Conservation (phyloP, 495 filamentous ascomycete species). For the Neurospora sp. region DNA sequence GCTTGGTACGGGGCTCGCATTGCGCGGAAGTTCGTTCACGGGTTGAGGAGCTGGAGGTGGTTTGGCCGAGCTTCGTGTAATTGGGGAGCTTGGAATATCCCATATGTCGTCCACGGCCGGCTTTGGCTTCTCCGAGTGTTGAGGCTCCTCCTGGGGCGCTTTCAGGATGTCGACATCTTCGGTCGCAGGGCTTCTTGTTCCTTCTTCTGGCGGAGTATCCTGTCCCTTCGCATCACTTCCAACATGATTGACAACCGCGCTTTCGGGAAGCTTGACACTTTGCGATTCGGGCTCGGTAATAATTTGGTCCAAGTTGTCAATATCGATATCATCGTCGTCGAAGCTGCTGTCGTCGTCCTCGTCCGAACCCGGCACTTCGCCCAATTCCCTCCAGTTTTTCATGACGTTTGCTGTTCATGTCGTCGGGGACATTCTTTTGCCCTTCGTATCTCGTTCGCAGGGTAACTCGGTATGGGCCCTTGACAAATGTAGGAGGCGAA, state of each 20-base stretch:
- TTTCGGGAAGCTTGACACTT: not conserved
- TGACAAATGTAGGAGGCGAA: not conserved
- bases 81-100: constrained; percentile 3
- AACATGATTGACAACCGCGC: not conserved
- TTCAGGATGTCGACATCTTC: constrained; percentile 11
- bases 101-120: constrained; percentile 1
- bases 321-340: constrained; percentile 29
- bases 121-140: not conserved
- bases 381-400: constrained; percentile 47
- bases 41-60: not conserved
- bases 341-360: constrained; percentile 37
- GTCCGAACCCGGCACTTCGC: constrained; percentile 49
- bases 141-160: constrained; percentile 1
- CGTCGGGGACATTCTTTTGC: constrained; percentile 11
- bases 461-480: not conserved
- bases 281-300: not conserved
- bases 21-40: not conserved
- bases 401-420: constrained; percentile 27
- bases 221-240: not conserved
- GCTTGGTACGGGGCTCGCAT: not conserved
- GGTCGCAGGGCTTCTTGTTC: not conserved
- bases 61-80: not conserved
- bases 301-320: not conserved
- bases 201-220: not conserved
- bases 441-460: constrained; percentile 5